Conservation (phyloP, 1,139 yeast species). For the Nakaseomyces uthaithaninus region DNA sequence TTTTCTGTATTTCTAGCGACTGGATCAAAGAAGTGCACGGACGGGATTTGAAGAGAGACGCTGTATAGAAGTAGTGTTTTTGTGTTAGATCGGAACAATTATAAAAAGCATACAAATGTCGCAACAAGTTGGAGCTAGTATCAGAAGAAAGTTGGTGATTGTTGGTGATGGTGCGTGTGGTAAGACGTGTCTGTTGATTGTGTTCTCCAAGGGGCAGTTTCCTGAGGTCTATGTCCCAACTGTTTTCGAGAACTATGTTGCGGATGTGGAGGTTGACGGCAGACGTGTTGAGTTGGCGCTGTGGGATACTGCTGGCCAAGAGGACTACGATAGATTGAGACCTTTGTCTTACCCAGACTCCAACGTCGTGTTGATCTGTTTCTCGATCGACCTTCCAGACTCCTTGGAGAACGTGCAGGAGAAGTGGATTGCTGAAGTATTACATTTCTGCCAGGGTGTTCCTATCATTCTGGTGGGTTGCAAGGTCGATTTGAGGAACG, state of each 20-base stretch:
- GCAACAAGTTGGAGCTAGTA: constrained; percentile 29
- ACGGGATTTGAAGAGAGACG: no score
- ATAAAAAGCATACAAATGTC: constrained; percentile 26
- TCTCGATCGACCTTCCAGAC: constrained; percentile 86
- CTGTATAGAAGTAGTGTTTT: no score
- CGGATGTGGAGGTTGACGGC: constrained; percentile 90
- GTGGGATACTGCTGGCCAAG: constrained; percentile 99
- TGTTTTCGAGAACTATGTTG: constrained; percentile 89
- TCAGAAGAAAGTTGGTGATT: constrained; percentile 59
- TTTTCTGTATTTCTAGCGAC: no score
- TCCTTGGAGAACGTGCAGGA: constrained; percentile 88
- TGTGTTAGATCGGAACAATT: constrained; percentile 9
- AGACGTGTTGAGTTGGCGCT: constrained; percentile 88
- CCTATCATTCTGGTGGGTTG: constrained; percentile 92
- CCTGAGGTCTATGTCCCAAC: constrained; percentile 96
- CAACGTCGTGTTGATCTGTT: constrained; percentile 84
- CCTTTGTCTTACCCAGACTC: constrained; percentile 92
- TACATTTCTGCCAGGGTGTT: constrained; percentile 91
- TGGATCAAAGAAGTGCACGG: no score
- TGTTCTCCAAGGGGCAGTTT: constrained; percentile 89
- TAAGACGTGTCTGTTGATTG: constrained; percentile 74
- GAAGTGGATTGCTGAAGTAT: constrained; percentile 90
- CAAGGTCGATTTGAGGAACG: constrained; percentile 82
- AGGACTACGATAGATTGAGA: constrained; percentile 91
- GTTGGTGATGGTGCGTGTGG: constrained; percentile 87